These are phyloP conservation scores for Corylus avellana DNA, from an alignment of 306 rosid genomes.

Conservation along the genomic window DNA sequence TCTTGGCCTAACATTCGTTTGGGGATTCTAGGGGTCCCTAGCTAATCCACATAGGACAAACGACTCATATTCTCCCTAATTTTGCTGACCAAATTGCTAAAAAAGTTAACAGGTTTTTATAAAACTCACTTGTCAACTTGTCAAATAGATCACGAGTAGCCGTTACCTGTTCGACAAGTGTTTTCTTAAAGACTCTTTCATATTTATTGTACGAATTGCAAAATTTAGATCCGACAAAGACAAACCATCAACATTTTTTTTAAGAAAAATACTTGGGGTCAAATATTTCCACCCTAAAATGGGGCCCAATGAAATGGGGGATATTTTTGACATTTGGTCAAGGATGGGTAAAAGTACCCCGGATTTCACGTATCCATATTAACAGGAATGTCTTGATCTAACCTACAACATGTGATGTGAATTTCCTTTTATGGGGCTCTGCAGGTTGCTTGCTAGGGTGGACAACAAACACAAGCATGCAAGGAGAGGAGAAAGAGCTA, in stretches of 20 bases:
- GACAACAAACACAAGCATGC: background rate
- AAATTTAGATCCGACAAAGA: too few relatives aligned
- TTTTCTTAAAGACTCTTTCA: too few relatives aligned
- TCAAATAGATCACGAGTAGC: too few relatives aligned
- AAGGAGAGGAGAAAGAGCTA: background rate
- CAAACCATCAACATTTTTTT: too few relatives aligned
- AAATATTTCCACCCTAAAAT: background rate
- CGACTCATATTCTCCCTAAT: too few relatives aligned
- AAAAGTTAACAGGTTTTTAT: too few relatives aligned
- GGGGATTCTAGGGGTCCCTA: conserved; percentile 37
- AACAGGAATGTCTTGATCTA: conserved; percentile 26
- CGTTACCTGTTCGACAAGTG: too few relatives aligned
- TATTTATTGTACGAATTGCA: too few relatives aligned
- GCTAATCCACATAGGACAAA: too few relatives aligned
- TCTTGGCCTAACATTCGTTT: conserved; percentile 49
- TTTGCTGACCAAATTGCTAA: too few relatives aligned
- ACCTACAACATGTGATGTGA: conserved; percentile 20
- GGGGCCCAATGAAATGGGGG: conserved; percentile 15
- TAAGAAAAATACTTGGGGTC: too few relatives aligned
- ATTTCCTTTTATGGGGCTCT: conserved; percentile 22
- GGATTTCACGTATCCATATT: conserved; percentile 46
- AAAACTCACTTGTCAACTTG: too few relatives aligned
- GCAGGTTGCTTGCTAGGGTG: conserved; percentile 29
- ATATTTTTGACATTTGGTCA: conserved; percentile 18
- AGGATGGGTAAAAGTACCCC: conserved; percentile 30